Conservation (phyloP, 2,329 filamentous ascomycete species). For the Aureobasidium zeae region DNA sequence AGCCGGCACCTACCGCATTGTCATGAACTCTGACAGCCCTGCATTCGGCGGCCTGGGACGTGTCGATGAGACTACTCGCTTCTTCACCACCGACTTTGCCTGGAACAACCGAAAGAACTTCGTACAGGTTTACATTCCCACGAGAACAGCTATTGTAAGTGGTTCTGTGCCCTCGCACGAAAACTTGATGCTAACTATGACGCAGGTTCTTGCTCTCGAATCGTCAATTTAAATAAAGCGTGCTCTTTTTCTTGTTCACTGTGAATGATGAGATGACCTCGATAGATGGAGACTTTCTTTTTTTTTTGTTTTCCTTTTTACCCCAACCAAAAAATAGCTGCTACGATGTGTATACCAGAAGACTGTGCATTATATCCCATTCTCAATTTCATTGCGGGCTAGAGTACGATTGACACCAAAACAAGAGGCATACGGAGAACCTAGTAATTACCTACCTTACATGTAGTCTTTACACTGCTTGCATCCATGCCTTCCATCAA, state of each 20-base stretch:
- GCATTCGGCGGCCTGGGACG: conserved; percentile 72
- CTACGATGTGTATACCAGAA: too few relatives aligned
- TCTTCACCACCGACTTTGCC: conserved; percentile 81
- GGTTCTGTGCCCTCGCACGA: not conserved
- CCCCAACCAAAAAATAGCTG: too few relatives aligned
- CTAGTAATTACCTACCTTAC: too few relatives aligned
- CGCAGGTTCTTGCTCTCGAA: conserved; percentile 11
- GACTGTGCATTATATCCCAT: too few relatives aligned
- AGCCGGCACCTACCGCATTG: conserved; percentile 75
- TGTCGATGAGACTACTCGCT: conserved; percentile 69
- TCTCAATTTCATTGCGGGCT: too few relatives aligned
- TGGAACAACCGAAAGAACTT: conserved; percentile 92
- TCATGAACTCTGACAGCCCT: conserved; percentile 70
- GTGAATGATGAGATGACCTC: too few relatives aligned
- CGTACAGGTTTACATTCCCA: conserved; percentile 83
- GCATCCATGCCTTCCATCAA: too few relatives aligned
- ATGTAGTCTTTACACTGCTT: too few relatives aligned
- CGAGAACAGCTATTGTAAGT: conserved; percentile 70
- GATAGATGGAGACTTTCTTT: too few relatives aligned
- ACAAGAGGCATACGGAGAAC: too few relatives aligned
- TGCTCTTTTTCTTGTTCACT: not conserved
- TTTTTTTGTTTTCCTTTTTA: conserved; percentile 9
- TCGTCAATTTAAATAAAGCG: conserved; percentile 2
- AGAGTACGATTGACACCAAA: too few relatives aligned
- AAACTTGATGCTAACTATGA: not conserved